Evolutionary conservation across 2,329 filamentous ascomycete genomes (phyloP).

Genomic region (Hymenoscyphus scutula): DNA sequence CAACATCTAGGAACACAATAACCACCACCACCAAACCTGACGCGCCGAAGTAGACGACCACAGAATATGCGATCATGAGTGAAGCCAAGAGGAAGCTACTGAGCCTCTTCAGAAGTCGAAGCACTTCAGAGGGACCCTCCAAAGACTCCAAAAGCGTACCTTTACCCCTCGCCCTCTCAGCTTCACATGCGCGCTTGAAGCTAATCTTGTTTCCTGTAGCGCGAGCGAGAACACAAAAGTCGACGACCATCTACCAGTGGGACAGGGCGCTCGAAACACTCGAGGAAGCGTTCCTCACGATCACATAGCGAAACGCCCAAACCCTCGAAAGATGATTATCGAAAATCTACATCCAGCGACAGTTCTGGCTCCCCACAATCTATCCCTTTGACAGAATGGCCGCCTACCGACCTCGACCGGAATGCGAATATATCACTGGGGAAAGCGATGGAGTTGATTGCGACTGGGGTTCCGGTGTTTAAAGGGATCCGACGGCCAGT

Average conservation of each 20-base stretch:
- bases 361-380: conserved; percentile 2
- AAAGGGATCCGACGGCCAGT: conserved; percentile 54
- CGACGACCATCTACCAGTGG: conserved; percentile 15
- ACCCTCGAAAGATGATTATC: not conserved
- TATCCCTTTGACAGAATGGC: conserved; percentile 51
- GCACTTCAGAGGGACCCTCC: conserved; percentile 40
- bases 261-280: not conserved
- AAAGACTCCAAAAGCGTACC: conserved; percentile 38
- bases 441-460: conserved; percentile 56
- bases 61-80: conserved; percentile 25
- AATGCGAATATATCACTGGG: conserved; percentile 51
- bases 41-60: not conserved
- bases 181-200: conserved; percentile 5
- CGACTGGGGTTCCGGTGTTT: conserved; percentile 55
- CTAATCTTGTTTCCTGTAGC: conserved; percentile 9
- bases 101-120: conserved; percentile 49
- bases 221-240: conserved; percentile 29
- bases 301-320: conserved; percentile 11
- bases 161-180: conserved; percentile 11
- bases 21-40: not conserved
- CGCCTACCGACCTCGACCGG: conserved; percentile 49
- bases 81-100: conserved; percentile 31
- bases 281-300: conserved; percentile 6
- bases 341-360: conserved; percentile 8
- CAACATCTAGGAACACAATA: not conserved